Percentiles rank a stretch among this genome's conserved stretches.
Evolutionary conservation across 768 basidiomycete species (phyloP).

Genomic region (Naematelia aurantialba): DNA sequence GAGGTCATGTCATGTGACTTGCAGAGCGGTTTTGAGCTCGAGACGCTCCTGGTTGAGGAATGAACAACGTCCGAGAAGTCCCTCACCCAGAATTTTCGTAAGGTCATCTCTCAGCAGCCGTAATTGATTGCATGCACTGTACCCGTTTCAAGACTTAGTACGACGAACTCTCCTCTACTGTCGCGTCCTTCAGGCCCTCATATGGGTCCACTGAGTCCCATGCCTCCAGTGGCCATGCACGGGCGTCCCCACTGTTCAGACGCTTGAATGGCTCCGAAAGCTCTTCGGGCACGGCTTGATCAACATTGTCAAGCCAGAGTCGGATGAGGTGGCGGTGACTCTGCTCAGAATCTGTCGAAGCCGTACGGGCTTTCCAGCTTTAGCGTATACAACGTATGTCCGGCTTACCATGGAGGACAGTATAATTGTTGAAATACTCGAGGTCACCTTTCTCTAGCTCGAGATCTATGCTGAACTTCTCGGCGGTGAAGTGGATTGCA

Average conservation of each 20-base stretch:
- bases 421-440: slow-evolving; percentile 31
- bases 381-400: not conserved
- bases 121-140: no score
- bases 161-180: no score
- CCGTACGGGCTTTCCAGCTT: slow-evolving; percentile 1
- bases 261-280: not conserved
- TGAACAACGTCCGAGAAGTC: no score
- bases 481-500: slow-evolving; percentile 30
- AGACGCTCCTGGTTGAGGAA: no score
- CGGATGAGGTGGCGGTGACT: slow-evolving; percentile 22
- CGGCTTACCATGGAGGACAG: slow-evolving; percentile 22
- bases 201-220: no score
- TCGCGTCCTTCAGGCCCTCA: no score
- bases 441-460: slow-evolving; percentile 29
- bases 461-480: slow-evolving; percentile 26
- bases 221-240: slow-evolving; percentile 22
- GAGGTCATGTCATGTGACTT: no score
- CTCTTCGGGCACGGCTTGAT: slow-evolving; percentile 14
- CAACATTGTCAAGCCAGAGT: slow-evolving; percentile 21
- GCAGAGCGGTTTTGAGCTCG: no score
- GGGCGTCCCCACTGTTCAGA: not conserved
- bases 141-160: no score
- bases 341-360: slow-evolving; percentile 21
- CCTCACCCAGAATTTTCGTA: no score
- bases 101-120: no score